Evolutionary conservation across 2,329 filamentous ascomycete genomes (phyloP).

Genomic region (Fusarium veterinarium): DNA sequence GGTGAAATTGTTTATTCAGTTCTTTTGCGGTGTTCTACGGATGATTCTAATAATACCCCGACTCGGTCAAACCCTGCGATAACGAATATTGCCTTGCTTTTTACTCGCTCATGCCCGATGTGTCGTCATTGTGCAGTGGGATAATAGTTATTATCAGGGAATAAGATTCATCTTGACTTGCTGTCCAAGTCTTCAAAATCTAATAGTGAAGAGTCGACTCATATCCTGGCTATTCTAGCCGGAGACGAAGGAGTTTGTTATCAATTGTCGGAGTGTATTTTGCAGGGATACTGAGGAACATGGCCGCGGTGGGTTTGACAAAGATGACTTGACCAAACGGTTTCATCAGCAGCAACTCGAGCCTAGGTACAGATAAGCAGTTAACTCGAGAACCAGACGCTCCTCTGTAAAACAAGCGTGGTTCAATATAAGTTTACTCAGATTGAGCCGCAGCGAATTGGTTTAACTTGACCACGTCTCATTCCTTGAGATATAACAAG

Average conservation of each 20-base stretch:
- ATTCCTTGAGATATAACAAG: background rate
- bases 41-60: background rate
- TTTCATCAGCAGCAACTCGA: background rate
- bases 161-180: slow-evolving; percentile 18
- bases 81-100: slow-evolving; percentile 27
- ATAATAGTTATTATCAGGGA: slow-evolving; percentile 20
- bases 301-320: background rate
- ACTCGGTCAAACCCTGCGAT: slow-evolving; percentile 1
- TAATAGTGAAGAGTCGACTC: slow-evolving; percentile 30
- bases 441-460: background rate
- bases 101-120: slow-evolving; percentile 13
- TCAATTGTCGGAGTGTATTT: background rate
- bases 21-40: background rate
- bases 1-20: background rate
- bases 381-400: background rate
- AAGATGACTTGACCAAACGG: background rate
- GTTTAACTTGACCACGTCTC: background rate
- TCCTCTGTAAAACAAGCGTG: background rate
- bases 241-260: background rate
- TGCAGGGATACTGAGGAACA: slow-evolving; percentile 16
- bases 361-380: background rate
- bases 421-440: background rate
- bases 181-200: slow-evolving; percentile 13
- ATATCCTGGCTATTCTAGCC: slow-evolving; percentile 4
- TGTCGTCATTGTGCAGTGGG: slow-evolving; percentile 45